Base-by-base conservation (phyloP, 805 yeast species). In the Saturnispora mendoncae region DNA sequence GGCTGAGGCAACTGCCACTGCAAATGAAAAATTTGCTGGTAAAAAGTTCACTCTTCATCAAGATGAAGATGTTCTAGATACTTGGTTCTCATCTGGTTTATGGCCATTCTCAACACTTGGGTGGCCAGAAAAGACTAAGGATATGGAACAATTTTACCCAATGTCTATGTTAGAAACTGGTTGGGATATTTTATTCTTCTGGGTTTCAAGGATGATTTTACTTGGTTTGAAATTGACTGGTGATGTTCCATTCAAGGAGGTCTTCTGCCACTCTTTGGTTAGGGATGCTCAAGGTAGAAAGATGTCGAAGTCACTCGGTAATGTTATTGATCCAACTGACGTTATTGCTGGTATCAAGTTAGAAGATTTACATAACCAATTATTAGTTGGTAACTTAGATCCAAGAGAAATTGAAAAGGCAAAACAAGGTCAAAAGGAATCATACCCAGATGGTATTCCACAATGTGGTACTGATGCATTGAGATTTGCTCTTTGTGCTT, bases 381-480 rank as follows among this genome's bases (percentile, higher is more conserved):
- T 92, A 54, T 62, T 64, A 48, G 59, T 57, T 36, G 97, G 97
- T 67, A 90, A 90, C 69, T 72, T 90, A 54, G 97, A 85, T 56
- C 84, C 92, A 50, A 74, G 77, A 51, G 98, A 90, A 67, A 68
- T 90, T 53, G 84, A 75, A 60, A 84, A 76, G 64, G 97, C 97
- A 21, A 78, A 75, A 54, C 76, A 72, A 33, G 97, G 97, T 48
- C 97, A 92, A 68, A 77, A 72, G 54, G 71, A 76, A 56, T 80
- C 94, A 10, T 90, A 87, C 72, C 98, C 98, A 51, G 79, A 80
- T 53, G 98, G 98, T 69, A 88, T 90, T 52, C 97, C 97, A 43
- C 95, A 92, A 69, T 92, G 98, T 75, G 98, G 98, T 71, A 88
- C 97, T 38, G 98, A 92, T 66, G 98, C 98, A 34, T 70, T 92